Conservation (phyloP, 768 basidiomycete genomes). For the Chalciporus piperatus region DNA sequence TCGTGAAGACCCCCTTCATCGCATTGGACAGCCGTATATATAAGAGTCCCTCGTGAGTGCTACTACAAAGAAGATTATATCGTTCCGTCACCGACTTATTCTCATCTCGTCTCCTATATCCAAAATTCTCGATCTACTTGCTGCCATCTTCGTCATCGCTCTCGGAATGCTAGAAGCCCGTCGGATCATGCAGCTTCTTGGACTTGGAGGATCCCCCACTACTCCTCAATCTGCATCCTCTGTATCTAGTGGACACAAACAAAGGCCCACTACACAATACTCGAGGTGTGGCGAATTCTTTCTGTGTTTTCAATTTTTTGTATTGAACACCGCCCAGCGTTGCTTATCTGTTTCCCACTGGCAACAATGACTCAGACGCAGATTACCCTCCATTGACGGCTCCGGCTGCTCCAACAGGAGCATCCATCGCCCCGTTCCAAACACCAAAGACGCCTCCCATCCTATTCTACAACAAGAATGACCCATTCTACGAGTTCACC, state of each 20-base stretch:
- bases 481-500: constrained; percentile 69
- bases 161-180: constrained; percentile 33
- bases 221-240: constrained; percentile 19
- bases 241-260: constrained; percentile 14
- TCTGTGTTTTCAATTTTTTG: background rate
- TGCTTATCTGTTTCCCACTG: constrained; percentile 8
- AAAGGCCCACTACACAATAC: constrained; percentile 25
- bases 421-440: constrained; percentile 30
- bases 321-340: constrained; percentile 10
- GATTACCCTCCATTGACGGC: constrained; percentile 35
- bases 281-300: constrained; percentile 14
- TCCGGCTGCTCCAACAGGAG: constrained; percentile 25
- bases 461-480: constrained; percentile 62
- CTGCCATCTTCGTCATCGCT: constrained; percentile 16
- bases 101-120: constrained; percentile 9
- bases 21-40: constrained; percentile 32
- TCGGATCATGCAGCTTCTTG: constrained; percentile 32
- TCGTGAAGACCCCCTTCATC: constrained; percentile 19
- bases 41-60: constrained; percentile 21
- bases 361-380: constrained; percentile 6
- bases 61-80: constrained; percentile 12
- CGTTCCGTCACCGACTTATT: constrained; percentile 9
- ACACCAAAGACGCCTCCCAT: constrained; percentile 36
- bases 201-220: constrained; percentile 28
- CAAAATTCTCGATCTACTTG: constrained; percentile 30